Evolutionary conservation across 2,329 filamentous ascomycete genomes (phyloP).

Genomic region (Aspergillus sp.): DNA sequence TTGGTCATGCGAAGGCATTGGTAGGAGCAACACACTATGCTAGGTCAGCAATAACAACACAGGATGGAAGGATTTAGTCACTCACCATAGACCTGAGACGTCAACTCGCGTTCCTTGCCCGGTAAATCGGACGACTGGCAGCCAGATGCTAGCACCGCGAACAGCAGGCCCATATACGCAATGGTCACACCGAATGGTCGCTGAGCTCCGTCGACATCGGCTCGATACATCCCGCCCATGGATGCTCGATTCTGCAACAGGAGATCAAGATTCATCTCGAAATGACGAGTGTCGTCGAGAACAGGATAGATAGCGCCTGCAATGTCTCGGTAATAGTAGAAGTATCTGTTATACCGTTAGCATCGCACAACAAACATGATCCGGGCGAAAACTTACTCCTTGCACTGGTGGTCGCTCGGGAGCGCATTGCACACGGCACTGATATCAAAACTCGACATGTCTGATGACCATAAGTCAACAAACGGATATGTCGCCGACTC

Average conservation of each 20-base stretch:
- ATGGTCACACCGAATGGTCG: conserved; percentile 57
- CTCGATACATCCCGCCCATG: conserved; percentile 40
- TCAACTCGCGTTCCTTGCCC: conserved; percentile 59
- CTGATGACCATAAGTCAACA: conserved; percentile 63
- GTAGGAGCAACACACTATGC: conserved; percentile 60
- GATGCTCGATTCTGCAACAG: conserved; percentile 53
- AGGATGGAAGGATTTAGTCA: conserved; percentile 1
- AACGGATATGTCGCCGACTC: conserved; percentile 65
- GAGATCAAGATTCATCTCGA: conserved; percentile 54
- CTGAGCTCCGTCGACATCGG: conserved; percentile 49
- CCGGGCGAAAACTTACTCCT: conserved; percentile 39
- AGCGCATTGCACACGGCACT: conserved; percentile 58
- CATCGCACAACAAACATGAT: conserved; percentile 7
- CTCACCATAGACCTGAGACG: conserved; percentile 61
- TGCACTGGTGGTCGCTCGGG: conserved; percentile 57
- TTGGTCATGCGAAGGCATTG: conserved; percentile 64
- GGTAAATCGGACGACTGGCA: conserved; percentile 59
- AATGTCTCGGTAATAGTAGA: conserved; percentile 57
- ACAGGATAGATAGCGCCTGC: conserved; percentile 61
- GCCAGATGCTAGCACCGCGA: conserved; percentile 61
- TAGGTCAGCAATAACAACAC: conserved; percentile 22
- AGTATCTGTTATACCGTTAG: conserved; percentile 42
- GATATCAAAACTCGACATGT: conserved; percentile 56
- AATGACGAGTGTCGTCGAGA: conserved; percentile 53
- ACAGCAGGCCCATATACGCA: conserved; percentile 59